These are phyloP conservation scores for Kluyveromyces siamensis DNA, from an alignment of 805 yeast genomes.

Conservation along the genomic window DNA sequence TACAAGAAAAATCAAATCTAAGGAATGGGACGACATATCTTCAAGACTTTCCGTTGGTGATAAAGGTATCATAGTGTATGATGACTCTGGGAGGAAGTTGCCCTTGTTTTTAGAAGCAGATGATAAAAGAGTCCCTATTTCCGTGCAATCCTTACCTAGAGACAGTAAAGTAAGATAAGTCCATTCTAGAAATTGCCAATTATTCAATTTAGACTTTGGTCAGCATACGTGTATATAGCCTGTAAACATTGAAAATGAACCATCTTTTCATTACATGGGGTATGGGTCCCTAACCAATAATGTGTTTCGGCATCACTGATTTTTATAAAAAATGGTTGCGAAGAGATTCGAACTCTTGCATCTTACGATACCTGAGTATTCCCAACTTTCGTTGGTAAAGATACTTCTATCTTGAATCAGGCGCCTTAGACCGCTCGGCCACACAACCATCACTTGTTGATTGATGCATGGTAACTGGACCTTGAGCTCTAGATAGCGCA, in stretches of 20 bases:
- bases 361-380: slow-evolving; percentile 18
- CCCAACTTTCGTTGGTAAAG: slow-evolving; percentile 2
- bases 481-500: not conserved
- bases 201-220: no score
- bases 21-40: slow-evolving; percentile 16
- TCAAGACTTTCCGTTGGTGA: slow-evolving; percentile 11
- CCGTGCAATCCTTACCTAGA: slow-evolving; percentile 10
- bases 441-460: slow-evolving; percentile 17
- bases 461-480: no score
- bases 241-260: not conserved
- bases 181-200: not conserved
- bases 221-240: not conserved
- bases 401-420: slow-evolving; percentile 10
- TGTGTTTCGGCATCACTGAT: not conserved
- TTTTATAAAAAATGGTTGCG: slow-evolving; percentile 11
- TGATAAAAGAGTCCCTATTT: slow-evolving; percentile 6
- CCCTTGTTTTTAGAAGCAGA: slow-evolving; percentile 7
- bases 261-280: not conserved
- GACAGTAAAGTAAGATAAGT: slow-evolving; percentile 12
- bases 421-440: slow-evolving; percentile 21
- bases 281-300: not conserved
- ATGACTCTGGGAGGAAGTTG: slow-evolving; percentile 5
- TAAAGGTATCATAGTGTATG: slow-evolving; percentile 7
- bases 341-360: slow-evolving; percentile 20
- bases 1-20: slow-evolving; percentile 11